Evolutionary conservation across 176 grass and related monocot genomes (phyloP), one percentile per base, ranked within the genome.

Genomic region (Dactylis glomerata): DNA sequence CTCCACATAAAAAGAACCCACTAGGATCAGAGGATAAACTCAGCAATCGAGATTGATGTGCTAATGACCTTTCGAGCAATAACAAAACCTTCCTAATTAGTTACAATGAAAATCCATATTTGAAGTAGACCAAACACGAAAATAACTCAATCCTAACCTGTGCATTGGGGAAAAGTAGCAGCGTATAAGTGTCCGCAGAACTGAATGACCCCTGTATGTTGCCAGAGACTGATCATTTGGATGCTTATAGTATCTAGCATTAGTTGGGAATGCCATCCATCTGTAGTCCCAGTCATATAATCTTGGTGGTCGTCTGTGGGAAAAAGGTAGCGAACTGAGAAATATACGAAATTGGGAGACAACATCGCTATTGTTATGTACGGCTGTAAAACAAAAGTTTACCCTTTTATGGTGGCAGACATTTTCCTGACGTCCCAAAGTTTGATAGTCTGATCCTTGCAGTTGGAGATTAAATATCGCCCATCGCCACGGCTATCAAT

Each of bases 381-480:
- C 64, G 33, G 6, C 8, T 44, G 49, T 75, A 55, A 36, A 86
- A 54, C 57, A 86, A 65, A 79, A 75, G 56, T 46, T 56, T 75
- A 86, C 83, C 47, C 56, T 84, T 88, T 90, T 24, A 51, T 10
- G 1, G 47, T 76, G 67, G 91, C 84, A 4, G 96, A 93, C 93
- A 98, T 98, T 80, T 84, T 98, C 72, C 96, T 91, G n/a, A 93
- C 79, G 42, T 98, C 96, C 96, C 96, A 98, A 84, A 98, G 93
- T 82, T 98, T 98, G 52, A 91, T 95, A 68, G 91, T 90, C 77
- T 98, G 96, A 88, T 98, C 96, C 89, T 95, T 98, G 83, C 96
- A 80, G 54, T 98, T 98, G 46, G 96, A 98, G 69, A 98, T 93
- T 50, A 98, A 85, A 88, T 98, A 98, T 68, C 81, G 87, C 10